A percentile compares a stretch with the other conserved stretches of the same genome.
These are phyloP conservation scores for Parasarocladium wereldwijsianum DNA, from an alignment of 2,329 filamentous ascomycete genomes.

Conservation along the genomic window DNA sequence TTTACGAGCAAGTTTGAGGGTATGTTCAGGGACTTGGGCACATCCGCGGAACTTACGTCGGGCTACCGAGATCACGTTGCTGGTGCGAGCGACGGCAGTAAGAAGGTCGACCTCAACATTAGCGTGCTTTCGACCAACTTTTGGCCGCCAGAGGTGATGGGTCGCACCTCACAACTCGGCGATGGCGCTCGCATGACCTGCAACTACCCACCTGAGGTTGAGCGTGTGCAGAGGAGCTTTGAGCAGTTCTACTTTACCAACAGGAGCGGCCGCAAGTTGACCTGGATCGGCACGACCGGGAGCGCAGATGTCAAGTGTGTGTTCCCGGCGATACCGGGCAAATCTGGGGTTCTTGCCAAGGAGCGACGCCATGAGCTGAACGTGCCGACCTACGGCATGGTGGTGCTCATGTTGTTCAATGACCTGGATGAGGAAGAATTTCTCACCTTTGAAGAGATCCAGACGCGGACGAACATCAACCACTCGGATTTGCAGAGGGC, in stretches of 20 bases:
- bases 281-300: slow-evolving; percentile 60
- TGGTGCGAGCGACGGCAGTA: slow-evolving; percentile 29
- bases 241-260: slow-evolving; percentile 78
- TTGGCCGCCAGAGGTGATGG: slow-evolving; percentile 88
- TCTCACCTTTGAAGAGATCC: slow-evolving; percentile 61
- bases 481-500: slow-evolving; percentile 58
- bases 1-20: slow-evolving; percentile 89
- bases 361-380: slow-evolving; percentile 78
- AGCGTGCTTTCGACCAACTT: slow-evolving; percentile 84
- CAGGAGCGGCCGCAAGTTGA: slow-evolving; percentile 76
- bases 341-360: slow-evolving; percentile 43
- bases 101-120: slow-evolving; percentile 61
- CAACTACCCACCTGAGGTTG: slow-evolving; percentile 62
- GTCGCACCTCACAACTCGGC: slow-evolving; percentile 36
- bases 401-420: slow-evolving; percentile 83
- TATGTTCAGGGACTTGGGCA: slow-evolving; percentile 94
- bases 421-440: slow-evolving; percentile 40
- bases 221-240: slow-evolving; percentile 67
- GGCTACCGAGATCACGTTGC: slow-evolving; percentile 58
- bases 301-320: slow-evolving; percentile 75
- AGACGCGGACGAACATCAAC: slow-evolving; percentile 68
- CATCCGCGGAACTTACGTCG: slow-evolving; percentile 68
- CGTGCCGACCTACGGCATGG: slow-evolving; percentile 84
- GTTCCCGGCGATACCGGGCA: slow-evolving; percentile 59
- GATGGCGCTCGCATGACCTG: slow-evolving; percentile 31